Percentiles rank a stretch among this genome's conserved stretches.
Evolutionary conservation across 495 filamentous ascomycete genomes (phyloP).

Genomic region (Haplographium delicatum): DNA sequence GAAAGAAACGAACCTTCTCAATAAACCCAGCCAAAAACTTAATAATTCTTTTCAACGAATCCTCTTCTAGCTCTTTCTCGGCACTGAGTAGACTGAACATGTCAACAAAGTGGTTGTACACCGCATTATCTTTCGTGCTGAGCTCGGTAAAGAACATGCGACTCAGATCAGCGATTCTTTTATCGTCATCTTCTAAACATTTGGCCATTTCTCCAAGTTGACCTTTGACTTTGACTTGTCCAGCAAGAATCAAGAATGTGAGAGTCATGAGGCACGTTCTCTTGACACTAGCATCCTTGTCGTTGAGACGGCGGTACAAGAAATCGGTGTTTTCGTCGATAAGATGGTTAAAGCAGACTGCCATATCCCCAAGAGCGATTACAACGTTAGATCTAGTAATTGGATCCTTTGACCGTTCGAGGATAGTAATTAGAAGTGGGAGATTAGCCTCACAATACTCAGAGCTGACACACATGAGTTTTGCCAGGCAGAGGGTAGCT

Average conservation of each 20-base stretch:
- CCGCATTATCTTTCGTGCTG: conserved; percentile 95
- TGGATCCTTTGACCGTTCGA: conserved; percentile 85
- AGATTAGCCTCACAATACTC: conserved; percentile 95
- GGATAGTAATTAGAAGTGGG: conserved; percentile 92
- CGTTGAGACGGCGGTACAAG: conserved; percentile 87
- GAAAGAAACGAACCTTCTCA: conserved; percentile 69
- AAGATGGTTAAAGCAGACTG: conserved; percentile 97
- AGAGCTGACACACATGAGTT: conserved; percentile 93
- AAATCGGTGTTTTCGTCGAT: conserved; percentile 99
- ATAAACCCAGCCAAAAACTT: conserved; percentile 93
- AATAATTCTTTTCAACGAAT: conserved; percentile 74
- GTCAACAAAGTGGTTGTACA: conserved; percentile 99
- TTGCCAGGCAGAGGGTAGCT: conserved; percentile 93
- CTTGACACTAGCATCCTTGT: conserved; percentile 85
- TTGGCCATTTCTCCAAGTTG: conserved; percentile 99
- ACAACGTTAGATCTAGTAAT: conserved; percentile 93
- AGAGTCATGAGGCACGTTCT: conserved; percentile 97
- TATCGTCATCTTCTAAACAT: conserved; percentile 92
- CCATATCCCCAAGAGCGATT: conserved; percentile 97
- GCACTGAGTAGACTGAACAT: conserved; percentile 94
- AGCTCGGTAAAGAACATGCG: conserved; percentile 99
- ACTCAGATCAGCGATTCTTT: conserved; percentile 85
- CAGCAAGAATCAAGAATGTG: conserved; percentile 94
- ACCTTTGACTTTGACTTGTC: conserved; percentile 99
- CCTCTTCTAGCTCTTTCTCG: conserved; percentile 75